Base-by-base conservation (phyloP, 345 rosid species). In the Gossypium thurberi region DNA sequence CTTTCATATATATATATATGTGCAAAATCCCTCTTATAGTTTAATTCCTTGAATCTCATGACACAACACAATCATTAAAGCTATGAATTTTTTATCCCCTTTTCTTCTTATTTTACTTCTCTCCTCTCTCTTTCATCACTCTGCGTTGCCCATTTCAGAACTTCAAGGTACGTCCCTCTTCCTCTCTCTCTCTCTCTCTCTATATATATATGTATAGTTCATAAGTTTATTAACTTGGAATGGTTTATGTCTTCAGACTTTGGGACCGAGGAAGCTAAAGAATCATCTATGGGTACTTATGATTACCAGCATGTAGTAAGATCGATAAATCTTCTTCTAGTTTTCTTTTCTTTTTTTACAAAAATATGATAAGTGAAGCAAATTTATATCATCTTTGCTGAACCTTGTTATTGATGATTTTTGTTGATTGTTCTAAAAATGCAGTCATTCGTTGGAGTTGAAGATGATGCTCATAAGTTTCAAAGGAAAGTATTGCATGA, bases 401-500 rank as follows among this genome's bases (percentile, higher is more conserved):
- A 33, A 33, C 40, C 40, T 17, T 3, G 2, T 4, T 10, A 44
- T 10, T 10, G 10, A 44, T 44, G 10, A 4, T 28, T 58, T 23
- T 58, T 58, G 62, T 57, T 58, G 62, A 23, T 25, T 58, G 40
- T 25, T 25, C 8, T 59, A 25, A 59, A 52, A 25, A 12, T 69
- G 73, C 74, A 71, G 74, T 8, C 74, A 56, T 40, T 37, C 14
- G 0, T 40, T 13, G 74, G 33, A 21, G 74, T 0, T 56, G 60
- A 2, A 18, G 63, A 40, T 26, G 21, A 26, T 56, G n/a, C 23
- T 11, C 59, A 17, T 40, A 10, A 10, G 33, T 13, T 56, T 42
- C 52, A 71, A 42, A 42, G 74, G 65, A 71, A 56, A 56, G 37
- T 56, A 25, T 13, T 71, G 74, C 74, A 71, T 71, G 74, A 71